Conservation (phyloP, 805 yeast species). For the Debaryomyces hansenii region DNA sequence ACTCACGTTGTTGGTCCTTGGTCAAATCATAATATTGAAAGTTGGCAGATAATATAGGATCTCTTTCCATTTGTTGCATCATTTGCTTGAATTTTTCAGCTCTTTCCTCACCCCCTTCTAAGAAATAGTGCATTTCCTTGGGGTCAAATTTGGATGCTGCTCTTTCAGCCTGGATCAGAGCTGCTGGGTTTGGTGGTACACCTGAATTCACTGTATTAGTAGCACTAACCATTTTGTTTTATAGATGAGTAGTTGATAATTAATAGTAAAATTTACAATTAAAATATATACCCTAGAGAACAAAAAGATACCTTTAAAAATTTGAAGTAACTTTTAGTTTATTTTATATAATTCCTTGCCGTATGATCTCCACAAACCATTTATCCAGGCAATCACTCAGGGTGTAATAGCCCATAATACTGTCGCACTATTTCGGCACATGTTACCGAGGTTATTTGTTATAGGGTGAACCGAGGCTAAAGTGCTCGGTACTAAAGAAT, state of each 20-base stretch:
- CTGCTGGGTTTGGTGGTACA: slow-evolving; percentile 35
- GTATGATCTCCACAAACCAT: not conserved
- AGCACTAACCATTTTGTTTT: slow-evolving; percentile 1
- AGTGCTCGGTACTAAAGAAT: too few species aligned
- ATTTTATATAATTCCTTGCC: too few species aligned
- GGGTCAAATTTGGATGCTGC: slow-evolving; percentile 32
- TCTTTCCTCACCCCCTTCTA: slow-evolving; percentile 41
- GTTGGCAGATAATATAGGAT: slow-evolving; percentile 60
- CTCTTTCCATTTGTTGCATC: slow-evolving; percentile 62
- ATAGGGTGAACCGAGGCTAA: too few species aligned
- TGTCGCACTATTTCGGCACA: too few species aligned
- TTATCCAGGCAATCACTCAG: not conserved
- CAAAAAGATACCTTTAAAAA: too few species aligned
- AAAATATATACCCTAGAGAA: too few species aligned
- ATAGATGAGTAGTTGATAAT: not conserved
- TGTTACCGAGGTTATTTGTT: too few species aligned
- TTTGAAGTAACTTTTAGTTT: too few species aligned
- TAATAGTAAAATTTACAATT: not conserved
- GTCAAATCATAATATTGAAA: slow-evolving; percentile 57
- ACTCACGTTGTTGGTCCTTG: slow-evolving; percentile 57
- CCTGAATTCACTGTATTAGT: slow-evolving; percentile 20
- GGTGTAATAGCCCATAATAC: not conserved
- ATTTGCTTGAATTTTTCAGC: slow-evolving; percentile 49
- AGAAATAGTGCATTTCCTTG: slow-evolving; percentile 38
- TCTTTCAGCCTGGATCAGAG: slow-evolving; percentile 32